phyloP scores from a whole-genome alignment of 202 grass and related monocot species.

The Alloteropsis angusta region DNA sequence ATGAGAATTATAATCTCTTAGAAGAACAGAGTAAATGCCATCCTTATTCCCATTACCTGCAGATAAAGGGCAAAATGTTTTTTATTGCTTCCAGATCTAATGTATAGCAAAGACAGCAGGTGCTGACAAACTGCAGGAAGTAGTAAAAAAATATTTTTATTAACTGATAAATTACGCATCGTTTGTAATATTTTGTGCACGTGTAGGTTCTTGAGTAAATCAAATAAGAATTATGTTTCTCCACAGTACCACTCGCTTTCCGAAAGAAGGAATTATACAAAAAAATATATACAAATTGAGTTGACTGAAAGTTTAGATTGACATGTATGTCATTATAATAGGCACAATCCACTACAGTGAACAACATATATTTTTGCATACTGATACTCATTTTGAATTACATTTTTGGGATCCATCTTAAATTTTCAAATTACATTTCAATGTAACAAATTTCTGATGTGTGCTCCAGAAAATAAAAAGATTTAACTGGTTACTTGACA shows the following conservation, averaged over 20 bases:
- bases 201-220: not conserved
- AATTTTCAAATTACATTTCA: not conserved
- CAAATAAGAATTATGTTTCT: not conserved
- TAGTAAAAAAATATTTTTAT: not conserved
- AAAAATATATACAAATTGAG: not conserved
- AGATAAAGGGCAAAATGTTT: slow-evolving; percentile 24
- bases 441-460: not conserved
- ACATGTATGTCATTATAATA: slow-evolving; percentile 9
- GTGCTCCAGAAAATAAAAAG: not conserved
- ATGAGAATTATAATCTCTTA: slow-evolving; percentile 98
- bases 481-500: not conserved
- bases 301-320: not conserved
- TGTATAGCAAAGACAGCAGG: slow-evolving; percentile 11
- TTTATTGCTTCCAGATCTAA: slow-evolving; percentile 26
- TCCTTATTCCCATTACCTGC: slow-evolving; percentile 90
- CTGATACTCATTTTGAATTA: not conserved
- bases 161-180: slow-evolving; percentile 1
- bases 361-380: not conserved
- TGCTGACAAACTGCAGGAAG: not conserved
- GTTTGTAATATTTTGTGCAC: not conserved
- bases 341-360: not conserved
- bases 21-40: slow-evolving; percentile 80
- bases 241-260: not conserved
- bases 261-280: not conserved
- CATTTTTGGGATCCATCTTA: not conserved